These are phyloP conservation scores for Termitomyces sp. DNA, from an alignment of 768 basidiomycete genomes.

Conservation along the genomic window DNA sequence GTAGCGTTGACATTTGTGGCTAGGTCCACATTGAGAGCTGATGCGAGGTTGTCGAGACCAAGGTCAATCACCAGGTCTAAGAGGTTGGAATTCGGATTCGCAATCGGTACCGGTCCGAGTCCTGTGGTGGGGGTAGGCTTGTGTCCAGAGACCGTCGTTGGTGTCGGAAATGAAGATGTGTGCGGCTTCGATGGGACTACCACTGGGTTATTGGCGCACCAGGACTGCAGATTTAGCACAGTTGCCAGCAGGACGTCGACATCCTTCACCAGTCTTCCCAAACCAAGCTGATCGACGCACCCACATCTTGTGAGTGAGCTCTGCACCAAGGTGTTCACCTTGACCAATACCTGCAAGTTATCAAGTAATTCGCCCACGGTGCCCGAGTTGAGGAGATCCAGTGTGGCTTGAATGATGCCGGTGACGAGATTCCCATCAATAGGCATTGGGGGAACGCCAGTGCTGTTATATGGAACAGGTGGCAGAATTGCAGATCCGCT, in stretches of 20 bases:
- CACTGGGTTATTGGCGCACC: slow-evolving; percentile 12
- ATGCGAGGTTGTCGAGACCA: slow-evolving; percentile 8
- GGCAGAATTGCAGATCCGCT: slow-evolving; percentile 2
- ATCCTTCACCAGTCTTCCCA: slow-evolving; percentile 4
- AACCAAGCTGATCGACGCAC: slow-evolving; percentile 7
- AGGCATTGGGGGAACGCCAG: not conserved
- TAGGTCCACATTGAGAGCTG: slow-evolving; percentile 6
- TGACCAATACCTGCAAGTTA: slow-evolving; percentile 6
- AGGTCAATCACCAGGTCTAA: slow-evolving; percentile 8
- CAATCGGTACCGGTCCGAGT: not conserved
- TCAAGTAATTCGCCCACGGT: slow-evolving; percentile 2
- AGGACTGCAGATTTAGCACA: slow-evolving; percentile 6
- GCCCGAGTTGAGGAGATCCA: slow-evolving; percentile 10
- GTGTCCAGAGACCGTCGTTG: not conserved
- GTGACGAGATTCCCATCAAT: slow-evolving; percentile 11
- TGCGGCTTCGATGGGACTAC: not conserved
- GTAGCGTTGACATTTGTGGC: slow-evolving; percentile 1
- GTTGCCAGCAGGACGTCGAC: slow-evolving; percentile 5
- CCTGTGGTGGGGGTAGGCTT: not conserved
- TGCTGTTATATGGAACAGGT: not conserved
- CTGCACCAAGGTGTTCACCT: slow-evolving; percentile 1
- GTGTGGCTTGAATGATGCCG: slow-evolving; percentile 9
- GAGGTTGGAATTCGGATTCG: not conserved
- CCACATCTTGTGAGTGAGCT: slow-evolving; percentile 9
- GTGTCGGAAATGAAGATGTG: not conserved